Conservation (phyloP, 176 grass and related monocot species). For the Hordeum vulgare region MorexV3_pseudomolecules_assembly NC_058523.1:491552551-491553050, state of each 20-base stretch:
- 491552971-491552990: conserved; percentile 28
- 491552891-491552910: not conserved
- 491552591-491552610: conserved; percentile 75
- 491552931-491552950: not conserved
- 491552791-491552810: conserved; percentile 46
- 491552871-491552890: not conserved
- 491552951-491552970: not conserved
- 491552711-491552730: conserved; percentile 5
- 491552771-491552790: conserved; percentile 25
- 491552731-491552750: conserved; percentile 15
- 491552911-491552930: not conserved
- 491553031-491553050: not conserved
- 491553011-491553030: not conserved
- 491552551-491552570: conserved; percentile 65
- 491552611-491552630: conserved; percentile 57
- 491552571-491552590: conserved; percentile 48
- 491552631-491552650: conserved; percentile 44
- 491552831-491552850: conserved; percentile 5
- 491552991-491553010: not conserved
- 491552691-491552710: conserved; percentile 16
- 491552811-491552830: conserved; percentile 41
- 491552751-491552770: not conserved
- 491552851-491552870: not conserved
- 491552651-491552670: not conserved
- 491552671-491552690: conserved; percentile 33